Percentiles rank a stretch among this genome's conserved stretches.
These are phyloP conservation scores for Trichoderma cornu-damae DNA, from an alignment of 2,329 filamentous ascomycete genomes.

Conservation along the genomic window DNA sequence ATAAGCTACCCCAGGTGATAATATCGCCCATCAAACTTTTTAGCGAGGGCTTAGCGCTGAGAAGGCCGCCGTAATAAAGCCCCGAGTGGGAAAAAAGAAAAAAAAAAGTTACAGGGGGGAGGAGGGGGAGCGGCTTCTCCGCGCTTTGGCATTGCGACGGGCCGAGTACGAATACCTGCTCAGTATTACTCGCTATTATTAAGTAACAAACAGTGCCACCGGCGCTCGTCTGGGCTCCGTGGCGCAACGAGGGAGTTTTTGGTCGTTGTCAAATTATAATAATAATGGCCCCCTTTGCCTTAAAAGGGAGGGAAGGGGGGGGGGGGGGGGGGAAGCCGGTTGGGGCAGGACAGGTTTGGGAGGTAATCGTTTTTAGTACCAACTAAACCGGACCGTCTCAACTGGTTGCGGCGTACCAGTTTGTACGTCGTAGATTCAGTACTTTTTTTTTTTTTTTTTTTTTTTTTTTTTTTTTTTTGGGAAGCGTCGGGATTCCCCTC, in stretches of 20 bases:
- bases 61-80: neutral
- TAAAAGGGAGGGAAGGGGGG: neutral
- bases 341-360: too few species aligned
- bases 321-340: too few species aligned
- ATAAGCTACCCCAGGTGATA: constrained; percentile 7
- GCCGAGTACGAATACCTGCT: constrained; percentile 12
- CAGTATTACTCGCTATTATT: neutral
- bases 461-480: too few species aligned
- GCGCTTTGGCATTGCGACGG: neutral
- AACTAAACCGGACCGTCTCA: neutral
- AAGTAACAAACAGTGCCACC: neutral
- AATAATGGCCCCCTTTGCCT: too few species aligned
- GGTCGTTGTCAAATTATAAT: too few species aligned
- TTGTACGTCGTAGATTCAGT: constrained; percentile 21
- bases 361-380: neutral
- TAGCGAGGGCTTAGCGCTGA: constrained; percentile 13
- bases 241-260: neutral
- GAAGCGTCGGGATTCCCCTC: constrained; percentile 9
- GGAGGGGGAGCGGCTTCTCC: constrained; percentile 10
- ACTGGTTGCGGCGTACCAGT: constrained; percentile 18
- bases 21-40: neutral
- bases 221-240: too few species aligned
- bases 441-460: too few species aligned
- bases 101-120: too few species aligned
- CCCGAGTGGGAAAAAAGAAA: constrained; percentile 1